Conservation (phyloP, 176 grass and related monocot species). For the Paspalum vaginatum region DNA sequence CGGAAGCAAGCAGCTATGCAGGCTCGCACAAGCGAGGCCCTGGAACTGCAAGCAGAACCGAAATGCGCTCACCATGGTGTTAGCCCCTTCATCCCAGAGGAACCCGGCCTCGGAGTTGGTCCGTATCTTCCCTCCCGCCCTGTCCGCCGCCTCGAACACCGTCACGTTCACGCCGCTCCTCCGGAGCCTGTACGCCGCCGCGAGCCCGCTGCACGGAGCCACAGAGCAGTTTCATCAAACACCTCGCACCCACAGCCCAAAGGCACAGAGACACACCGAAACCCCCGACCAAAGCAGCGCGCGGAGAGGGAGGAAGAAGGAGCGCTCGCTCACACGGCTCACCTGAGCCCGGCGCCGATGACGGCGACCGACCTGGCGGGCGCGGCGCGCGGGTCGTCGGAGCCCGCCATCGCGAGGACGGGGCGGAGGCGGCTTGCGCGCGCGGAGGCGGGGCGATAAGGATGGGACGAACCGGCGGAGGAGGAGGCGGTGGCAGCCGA, state of each 20-base stretch:
- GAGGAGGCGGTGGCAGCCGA: conserved; percentile 22
- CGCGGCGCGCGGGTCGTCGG: conserved; percentile 36
- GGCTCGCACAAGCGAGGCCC: not conserved
- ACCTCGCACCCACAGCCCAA: conserved; percentile 16
- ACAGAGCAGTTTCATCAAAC: conserved; percentile 42
- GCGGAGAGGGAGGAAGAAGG: not conserved
- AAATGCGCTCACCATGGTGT: conserved; percentile 81
- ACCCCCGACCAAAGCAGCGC: not conserved
- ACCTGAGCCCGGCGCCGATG: conserved; percentile 70
- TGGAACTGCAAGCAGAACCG: not conserved
- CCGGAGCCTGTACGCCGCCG: conserved; percentile 86
- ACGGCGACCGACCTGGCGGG: conserved; percentile 60
- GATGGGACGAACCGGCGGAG: conserved; percentile 43
- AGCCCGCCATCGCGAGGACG: conserved; percentile 59
- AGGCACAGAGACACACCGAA: too few relatives aligned
- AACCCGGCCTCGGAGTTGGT: conserved; percentile 73
- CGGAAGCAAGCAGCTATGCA: not conserved
- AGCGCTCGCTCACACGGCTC: conserved; percentile 40
- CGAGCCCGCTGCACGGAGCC: conserved; percentile 65
- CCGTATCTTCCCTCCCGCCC: conserved; percentile 84
- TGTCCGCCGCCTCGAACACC: conserved; percentile 78
- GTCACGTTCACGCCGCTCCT: conserved; percentile 74
- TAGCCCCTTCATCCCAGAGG: conserved; percentile 98
- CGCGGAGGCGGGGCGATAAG: conserved; percentile 20
- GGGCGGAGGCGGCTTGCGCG: not conserved